A percentile compares a stretch with the other conserved stretches of the same genome.
Conservation (phyloP, 1,139 yeast genomes). For the Geotrichum europaeum region DNA sequence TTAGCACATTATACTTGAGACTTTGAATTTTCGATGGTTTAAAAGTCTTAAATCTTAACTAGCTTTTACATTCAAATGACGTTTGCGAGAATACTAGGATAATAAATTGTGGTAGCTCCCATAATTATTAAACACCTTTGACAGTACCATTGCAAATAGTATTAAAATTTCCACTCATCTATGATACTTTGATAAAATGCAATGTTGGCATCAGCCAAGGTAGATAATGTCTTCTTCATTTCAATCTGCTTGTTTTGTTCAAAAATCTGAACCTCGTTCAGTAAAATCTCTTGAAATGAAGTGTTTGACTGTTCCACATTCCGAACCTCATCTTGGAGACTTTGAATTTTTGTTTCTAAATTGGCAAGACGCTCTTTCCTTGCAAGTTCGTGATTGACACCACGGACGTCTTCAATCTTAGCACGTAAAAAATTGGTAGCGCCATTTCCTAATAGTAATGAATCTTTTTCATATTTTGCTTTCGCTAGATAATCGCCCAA, state of each 20-base stretch:
- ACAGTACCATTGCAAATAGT: neutral
- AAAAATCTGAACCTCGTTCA: constrained; percentile 74
- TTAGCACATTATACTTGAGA: too few species aligned
- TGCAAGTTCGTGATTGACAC: constrained; percentile 52
- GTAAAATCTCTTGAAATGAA: constrained; percentile 57
- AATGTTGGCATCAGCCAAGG: constrained; percentile 70
- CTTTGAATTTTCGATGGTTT: too few species aligned
- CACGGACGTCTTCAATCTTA: constrained; percentile 55
- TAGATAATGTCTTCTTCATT: constrained; percentile 61
- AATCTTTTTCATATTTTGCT: constrained; percentile 60
- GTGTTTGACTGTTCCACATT: constrained; percentile 67
- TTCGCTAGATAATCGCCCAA: constrained; percentile 70
- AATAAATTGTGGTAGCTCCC: too few species aligned
- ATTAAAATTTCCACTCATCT: constrained; percentile 58
- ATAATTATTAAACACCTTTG: neutral
- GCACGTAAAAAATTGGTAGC: constrained; percentile 48
- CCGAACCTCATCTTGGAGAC: constrained; percentile 52
- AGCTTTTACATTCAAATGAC: too few species aligned
- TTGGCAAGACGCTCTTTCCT: constrained; percentile 48
- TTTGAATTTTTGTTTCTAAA: constrained; percentile 51
- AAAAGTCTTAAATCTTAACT: too few species aligned
- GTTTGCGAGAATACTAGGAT: too few species aligned
- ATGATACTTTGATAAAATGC: constrained; percentile 67
- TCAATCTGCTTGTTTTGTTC: constrained; percentile 76
- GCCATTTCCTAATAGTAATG: constrained; percentile 51